phyloP scores from a whole-genome alignment of 768 basidiomycete species.

The Daedalea quercina region DNA sequence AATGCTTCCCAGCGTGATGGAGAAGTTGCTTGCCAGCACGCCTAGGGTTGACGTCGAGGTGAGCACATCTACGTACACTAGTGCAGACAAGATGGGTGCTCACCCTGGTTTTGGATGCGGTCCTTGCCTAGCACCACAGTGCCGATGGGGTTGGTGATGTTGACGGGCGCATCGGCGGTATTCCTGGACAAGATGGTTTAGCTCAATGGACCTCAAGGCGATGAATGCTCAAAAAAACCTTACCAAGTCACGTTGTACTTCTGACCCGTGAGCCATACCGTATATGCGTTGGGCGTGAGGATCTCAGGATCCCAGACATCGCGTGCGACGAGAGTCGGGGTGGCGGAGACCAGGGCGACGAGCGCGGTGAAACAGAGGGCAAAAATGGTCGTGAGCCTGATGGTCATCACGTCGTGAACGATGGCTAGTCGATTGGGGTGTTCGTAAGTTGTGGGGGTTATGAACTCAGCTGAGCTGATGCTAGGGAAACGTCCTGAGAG shows the following conservation, averaged over 20 bases:
- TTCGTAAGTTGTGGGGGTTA: too few species aligned
- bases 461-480: too few species aligned
- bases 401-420: slow-evolving; percentile 1
- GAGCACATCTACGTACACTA: neutral
- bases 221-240: slow-evolving; percentile 1
- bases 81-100: neutral
- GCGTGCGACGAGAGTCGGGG: slow-evolving; percentile 26
- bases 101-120: slow-evolving; percentile 26
- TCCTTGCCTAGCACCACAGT: slow-evolving; percentile 20
- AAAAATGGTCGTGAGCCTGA: slow-evolving; percentile 17
- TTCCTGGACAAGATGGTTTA: slow-evolving; percentile 23
- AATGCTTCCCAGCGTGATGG: slow-evolving; percentile 28
- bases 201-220: neutral
- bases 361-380: slow-evolving; percentile 15
- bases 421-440: too few species aligned
- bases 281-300: slow-evolving; percentile 32
- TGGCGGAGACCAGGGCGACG: slow-evolving; percentile 20
- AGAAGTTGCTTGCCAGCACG: slow-evolving; percentile 28
- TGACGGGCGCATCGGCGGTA: slow-evolving; percentile 29
- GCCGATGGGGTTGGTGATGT: slow-evolving; percentile 33
- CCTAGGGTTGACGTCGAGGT: neutral
- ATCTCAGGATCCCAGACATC: slow-evolving; percentile 45
- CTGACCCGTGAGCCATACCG: slow-evolving; percentile 40
- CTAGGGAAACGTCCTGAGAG: too few species aligned
- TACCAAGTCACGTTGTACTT: slow-evolving; percentile 47